These are phyloP conservation scores for Pythium dissotocum DNA, from an alignment of 352 stramenopile species.

Conservation along the genomic window DNA sequence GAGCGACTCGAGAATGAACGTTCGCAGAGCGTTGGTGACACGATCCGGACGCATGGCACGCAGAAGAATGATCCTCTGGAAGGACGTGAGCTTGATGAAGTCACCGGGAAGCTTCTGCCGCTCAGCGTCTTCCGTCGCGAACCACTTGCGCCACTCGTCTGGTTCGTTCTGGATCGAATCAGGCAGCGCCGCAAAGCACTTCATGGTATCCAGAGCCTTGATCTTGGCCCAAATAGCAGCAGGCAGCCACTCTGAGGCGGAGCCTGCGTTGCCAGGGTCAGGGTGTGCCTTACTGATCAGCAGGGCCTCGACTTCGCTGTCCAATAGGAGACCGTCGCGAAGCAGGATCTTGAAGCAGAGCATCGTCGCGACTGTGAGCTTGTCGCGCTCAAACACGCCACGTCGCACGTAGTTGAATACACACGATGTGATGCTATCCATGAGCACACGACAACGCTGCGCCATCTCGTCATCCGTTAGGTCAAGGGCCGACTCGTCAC, in stretches of 20 bases:
- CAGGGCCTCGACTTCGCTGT: constrained; percentile 91
- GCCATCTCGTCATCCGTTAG: constrained; percentile 91
- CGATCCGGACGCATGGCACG: constrained; percentile 93
- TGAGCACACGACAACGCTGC: constrained; percentile 80
- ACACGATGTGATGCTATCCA: constrained; percentile 93
- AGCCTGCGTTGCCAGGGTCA: constrained; percentile 92
- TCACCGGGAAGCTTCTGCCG: constrained; percentile 93
- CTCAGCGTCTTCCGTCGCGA: constrained; percentile 95
- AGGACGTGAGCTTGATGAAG: constrained; percentile 79
- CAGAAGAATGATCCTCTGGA: constrained; percentile 89
- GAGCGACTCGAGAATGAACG: constrained; percentile 89
- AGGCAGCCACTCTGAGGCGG: constrained; percentile 93
- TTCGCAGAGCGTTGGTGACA: constrained; percentile 91
- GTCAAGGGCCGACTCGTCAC: constrained; percentile 46
- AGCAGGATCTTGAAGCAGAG: constrained; percentile 94
- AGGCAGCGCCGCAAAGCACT: constrained; percentile 91
- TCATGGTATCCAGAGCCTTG: constrained; percentile 92
- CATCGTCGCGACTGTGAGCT: constrained; percentile 94
- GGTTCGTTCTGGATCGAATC: constrained; percentile 96
- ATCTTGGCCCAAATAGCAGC: constrained; percentile 90
- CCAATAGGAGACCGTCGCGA: constrained; percentile 81
- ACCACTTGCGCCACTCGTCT: constrained; percentile 97
- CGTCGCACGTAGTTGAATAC: constrained; percentile 96
- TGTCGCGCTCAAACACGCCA: constrained; percentile 94
- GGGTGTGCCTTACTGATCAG: constrained; percentile 84